Percentiles rank a stretch among this genome's conserved stretches.
These are phyloP conservation scores for Neocatenulostroma microsporum DNA, from an alignment of 2,329 filamentous ascomycete genomes.

Conservation along the genomic window DNA sequence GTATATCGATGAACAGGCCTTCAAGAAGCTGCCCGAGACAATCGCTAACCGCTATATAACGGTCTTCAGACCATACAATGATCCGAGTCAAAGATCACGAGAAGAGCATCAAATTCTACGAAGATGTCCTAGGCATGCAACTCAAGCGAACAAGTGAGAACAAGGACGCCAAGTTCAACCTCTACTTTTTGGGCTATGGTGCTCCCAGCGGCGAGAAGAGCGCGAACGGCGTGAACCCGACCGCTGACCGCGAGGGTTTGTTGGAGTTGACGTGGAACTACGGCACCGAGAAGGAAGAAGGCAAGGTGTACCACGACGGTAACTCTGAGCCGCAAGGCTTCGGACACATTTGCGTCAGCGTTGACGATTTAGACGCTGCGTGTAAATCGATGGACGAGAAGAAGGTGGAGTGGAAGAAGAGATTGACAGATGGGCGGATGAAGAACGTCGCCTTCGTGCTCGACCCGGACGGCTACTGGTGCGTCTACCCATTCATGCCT, in stretches of 20 bases:
- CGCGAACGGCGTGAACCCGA: constrained; percentile 50
- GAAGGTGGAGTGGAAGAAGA: constrained; percentile 88
- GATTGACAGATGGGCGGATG: constrained; percentile 95
- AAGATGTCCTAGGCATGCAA: constrained; percentile 83
- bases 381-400: constrained; percentile 78
- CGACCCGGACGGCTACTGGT: constrained; percentile 79
- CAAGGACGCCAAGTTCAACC: constrained; percentile 65
- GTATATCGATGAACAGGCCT: too few relatives aligned
- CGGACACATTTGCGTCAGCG: constrained; percentile 80
- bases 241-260: constrained; percentile 68
- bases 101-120: constrained; percentile 42
- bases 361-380: constrained; percentile 82
- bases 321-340: constrained; percentile 90
- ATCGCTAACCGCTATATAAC: too few relatives aligned
- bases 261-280: constrained; percentile 85
- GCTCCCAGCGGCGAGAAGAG: constrained; percentile 41
- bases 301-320: constrained; percentile 84
- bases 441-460: constrained; percentile 88
- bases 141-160: constrained; percentile 67
- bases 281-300: constrained; percentile 74
- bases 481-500: too few relatives aligned
- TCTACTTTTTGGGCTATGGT: constrained; percentile 85
- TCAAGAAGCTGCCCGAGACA: too few relatives aligned
- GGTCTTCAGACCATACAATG: constrained; percentile 96
- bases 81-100: constrained; percentile 70